A percentile compares a stretch with the other conserved stretches of the same genome.
phyloP scores from a whole-genome alignment of 2,329 filamentous ascomycete species.

The Trichophyton schoenleinii region DNA sequence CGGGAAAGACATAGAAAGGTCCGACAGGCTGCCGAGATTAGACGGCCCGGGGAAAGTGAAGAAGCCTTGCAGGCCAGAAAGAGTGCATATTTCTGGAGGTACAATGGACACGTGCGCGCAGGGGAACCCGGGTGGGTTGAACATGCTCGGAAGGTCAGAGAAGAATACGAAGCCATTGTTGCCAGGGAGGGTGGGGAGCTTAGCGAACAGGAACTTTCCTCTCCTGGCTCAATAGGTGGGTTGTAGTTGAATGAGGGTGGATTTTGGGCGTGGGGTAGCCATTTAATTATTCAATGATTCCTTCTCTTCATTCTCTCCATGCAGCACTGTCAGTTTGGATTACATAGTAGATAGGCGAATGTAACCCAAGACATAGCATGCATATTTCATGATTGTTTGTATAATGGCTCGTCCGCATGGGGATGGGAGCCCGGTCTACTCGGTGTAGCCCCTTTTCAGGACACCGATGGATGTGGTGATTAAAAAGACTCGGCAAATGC shows the following conservation, averaged over 20 bases:
- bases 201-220: neutral
- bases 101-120: neutral
- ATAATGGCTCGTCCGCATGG: too few relatives aligned
- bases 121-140: neutral
- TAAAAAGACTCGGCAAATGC: neutral
- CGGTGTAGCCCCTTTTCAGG: too few relatives aligned
- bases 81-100: neutral
- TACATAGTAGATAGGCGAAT: too few relatives aligned
- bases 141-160: neutral
- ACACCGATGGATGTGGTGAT: neutral
- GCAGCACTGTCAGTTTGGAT: too few relatives aligned
- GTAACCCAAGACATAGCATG: too few relatives aligned
- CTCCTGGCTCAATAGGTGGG: neutral
- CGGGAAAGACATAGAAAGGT: neutral
- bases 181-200: neutral
- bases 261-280: neutral
- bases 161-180: neutral
- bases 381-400: too few relatives aligned
- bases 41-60: neutral
- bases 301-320: too few relatives aligned
- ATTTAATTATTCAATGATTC: neutral
- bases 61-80: neutral
- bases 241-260: too few relatives aligned
- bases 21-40: neutral
- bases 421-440: too few relatives aligned